Evolutionary conservation across 805 yeast species (phyloP).

Genomic region (Schizosaccharomyces lindneri): DNA sequence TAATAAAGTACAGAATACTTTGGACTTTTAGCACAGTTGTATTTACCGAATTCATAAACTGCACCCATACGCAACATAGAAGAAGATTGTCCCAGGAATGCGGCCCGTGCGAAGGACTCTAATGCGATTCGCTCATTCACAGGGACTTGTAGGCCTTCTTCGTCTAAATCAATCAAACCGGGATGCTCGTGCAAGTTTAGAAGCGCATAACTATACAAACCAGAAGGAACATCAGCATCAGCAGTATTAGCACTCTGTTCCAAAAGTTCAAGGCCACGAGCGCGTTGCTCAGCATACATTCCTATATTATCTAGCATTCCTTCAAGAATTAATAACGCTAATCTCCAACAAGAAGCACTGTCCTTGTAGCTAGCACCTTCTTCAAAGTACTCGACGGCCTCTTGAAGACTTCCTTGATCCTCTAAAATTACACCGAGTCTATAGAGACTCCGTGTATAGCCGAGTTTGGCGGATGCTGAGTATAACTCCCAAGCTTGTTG

Average conservation of each 20-base stretch:
- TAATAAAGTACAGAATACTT: conserved; percentile 9
- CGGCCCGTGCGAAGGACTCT: conserved; percentile 13
- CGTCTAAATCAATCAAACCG: neutral
- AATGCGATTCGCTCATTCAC: conserved; percentile 4
- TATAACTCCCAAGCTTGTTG: conserved; percentile 10
- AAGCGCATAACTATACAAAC: conserved; percentile 17
- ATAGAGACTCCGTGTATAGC: conserved; percentile 15
- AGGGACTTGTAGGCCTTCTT: neutral
- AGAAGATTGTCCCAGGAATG: conserved; percentile 14
- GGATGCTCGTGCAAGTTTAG: conserved; percentile 15
- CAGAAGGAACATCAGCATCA: conserved; percentile 18
- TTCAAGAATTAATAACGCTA: conserved; percentile 12
- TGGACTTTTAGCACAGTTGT: conserved; percentile 7
- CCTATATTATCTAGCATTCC: neutral
- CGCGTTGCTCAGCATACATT: conserved; percentile 5
- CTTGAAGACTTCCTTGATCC: conserved; percentile 11
- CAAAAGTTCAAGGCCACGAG: conserved; percentile 13
- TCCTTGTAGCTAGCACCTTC: conserved; percentile 16
- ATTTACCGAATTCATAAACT: conserved; percentile 6
- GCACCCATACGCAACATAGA: conserved; percentile 8
- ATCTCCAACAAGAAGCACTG: conserved; percentile 17
- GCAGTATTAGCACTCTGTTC: conserved; percentile 11
- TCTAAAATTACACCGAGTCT: conserved; percentile 16
- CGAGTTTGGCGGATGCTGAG: conserved; percentile 13
- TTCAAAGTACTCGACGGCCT: conserved; percentile 14